Conservation (phyloP, 2,329 filamentous ascomycete genomes). For the Xylariaceae sp. region DNA sequence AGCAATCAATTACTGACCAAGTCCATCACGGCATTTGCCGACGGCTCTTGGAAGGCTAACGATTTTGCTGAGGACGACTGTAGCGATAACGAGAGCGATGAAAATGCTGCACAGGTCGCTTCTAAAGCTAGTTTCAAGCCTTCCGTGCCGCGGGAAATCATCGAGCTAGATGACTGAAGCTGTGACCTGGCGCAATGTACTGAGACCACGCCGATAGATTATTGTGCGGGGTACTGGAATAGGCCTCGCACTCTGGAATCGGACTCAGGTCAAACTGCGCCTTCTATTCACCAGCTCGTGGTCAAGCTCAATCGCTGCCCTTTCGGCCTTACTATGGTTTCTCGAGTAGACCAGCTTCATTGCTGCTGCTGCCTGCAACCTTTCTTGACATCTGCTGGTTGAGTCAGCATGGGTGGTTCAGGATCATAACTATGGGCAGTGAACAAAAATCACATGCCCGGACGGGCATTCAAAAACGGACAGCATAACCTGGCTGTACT, state of each 20-base stretch:
- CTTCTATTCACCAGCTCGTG: neutral
- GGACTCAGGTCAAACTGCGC: neutral
- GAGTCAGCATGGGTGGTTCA: neutral
- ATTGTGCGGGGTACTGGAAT: neutral
- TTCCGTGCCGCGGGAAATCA: constrained; percentile 19
- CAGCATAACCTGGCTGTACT: neutral
- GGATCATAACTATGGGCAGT: neutral
- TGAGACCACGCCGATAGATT: neutral
- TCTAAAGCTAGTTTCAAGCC: constrained; percentile 16
- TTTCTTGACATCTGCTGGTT: neutral
- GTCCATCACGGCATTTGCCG: constrained; percentile 56
- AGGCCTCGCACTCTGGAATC: neutral
- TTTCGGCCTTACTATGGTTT: neutral
- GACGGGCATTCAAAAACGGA: neutral
- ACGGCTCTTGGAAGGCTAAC: constrained; percentile 59
- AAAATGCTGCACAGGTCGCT: constrained; percentile 16
- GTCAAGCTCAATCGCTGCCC: neutral
- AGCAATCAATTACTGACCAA: constrained; percentile 46
- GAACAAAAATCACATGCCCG: neutral
- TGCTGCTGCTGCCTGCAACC: neutral
- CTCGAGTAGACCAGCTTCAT: neutral
- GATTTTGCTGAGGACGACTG: constrained; percentile 32
- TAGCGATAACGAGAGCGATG: constrained; percentile 30
- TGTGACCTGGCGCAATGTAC: neutral
- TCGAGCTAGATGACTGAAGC: constrained; percentile 18